Evolutionary conservation across 2,329 filamentous ascomycete genomes (phyloP).

Genomic region (Massarina eburnea): DNA sequence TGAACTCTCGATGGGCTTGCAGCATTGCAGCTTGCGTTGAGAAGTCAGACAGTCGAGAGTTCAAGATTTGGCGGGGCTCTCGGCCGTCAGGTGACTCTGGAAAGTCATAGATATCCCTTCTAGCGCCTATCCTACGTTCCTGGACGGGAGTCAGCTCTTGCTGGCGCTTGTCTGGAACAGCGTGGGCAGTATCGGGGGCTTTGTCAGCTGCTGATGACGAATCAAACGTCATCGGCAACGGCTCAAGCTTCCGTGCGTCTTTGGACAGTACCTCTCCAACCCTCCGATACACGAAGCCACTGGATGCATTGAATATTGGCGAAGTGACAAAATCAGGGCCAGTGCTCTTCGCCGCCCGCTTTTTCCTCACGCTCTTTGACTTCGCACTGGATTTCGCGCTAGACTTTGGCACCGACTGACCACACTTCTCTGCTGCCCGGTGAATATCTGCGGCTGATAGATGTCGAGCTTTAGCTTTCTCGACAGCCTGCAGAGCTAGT

Average conservation of each 20-base stretch:
- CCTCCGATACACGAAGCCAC: slow-evolving; percentile 30
- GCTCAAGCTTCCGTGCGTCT: slow-evolving; percentile 14
- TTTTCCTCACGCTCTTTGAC: not conserved
- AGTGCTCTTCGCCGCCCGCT: not conserved
- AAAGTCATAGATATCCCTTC: slow-evolving; percentile 12
- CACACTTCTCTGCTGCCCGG: slow-evolving; percentile 17
- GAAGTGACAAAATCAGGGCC: slow-evolving; percentile 23
- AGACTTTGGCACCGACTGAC: not conserved
- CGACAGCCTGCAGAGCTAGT: slow-evolving; percentile 2
- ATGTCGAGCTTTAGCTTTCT: slow-evolving; percentile 1
- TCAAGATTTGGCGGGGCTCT: slow-evolving; percentile 5
- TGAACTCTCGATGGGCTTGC: slow-evolving; percentile 36
- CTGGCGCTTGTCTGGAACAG: not conserved
- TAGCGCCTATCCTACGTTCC: slow-evolving; percentile 3
- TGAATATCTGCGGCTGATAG: slow-evolving; percentile 12
- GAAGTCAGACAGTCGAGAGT: slow-evolving; percentile 25
- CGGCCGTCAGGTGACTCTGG: not conserved
- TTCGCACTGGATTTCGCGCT: not conserved
- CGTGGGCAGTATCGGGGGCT: slow-evolving; percentile 3
- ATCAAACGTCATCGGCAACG: slow-evolving; percentile 26
- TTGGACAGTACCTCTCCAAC: slow-evolving; percentile 13
- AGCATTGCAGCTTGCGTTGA: slow-evolving; percentile 42
- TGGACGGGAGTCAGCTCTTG: not conserved
- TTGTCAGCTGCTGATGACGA: slow-evolving; percentile 19
- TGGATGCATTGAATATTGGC: slow-evolving; percentile 24